These are phyloP conservation scores for Torulaspora quercuum DNA, from an alignment of 805 yeast species.

Conservation along the genomic window DNA sequence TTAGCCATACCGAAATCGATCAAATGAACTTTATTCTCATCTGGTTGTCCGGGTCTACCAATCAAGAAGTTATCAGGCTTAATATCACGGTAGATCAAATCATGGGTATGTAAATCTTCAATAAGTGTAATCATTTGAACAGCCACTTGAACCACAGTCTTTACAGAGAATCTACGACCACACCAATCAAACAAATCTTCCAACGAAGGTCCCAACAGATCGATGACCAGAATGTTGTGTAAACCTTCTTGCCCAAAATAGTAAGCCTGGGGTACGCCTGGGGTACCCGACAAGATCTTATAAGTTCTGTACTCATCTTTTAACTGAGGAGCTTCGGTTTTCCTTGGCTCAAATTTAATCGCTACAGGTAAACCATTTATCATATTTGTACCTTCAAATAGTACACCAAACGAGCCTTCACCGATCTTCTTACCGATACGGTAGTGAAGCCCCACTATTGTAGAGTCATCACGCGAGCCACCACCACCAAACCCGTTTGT, in stretches of 20 bases:
- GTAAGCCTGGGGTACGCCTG: constrained; percentile 94
- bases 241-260: constrained; percentile 98
- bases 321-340: constrained; percentile 94
- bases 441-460: constrained; percentile 86
- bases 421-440: constrained; percentile 97
- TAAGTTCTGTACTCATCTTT: constrained; percentile 97
- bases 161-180: constrained; percentile 79
- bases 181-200: constrained; percentile 99
- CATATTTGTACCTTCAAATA: constrained; percentile 91
- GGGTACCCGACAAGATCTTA: constrained; percentile 73
- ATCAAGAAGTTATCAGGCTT: constrained; percentile 96
- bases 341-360: constrained; percentile 94
- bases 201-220: constrained; percentile 88
- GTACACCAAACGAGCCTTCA: constrained; percentile 97
- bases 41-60: constrained; percentile 81
- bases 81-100: constrained; percentile 91
- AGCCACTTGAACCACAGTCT: constrained; percentile 90
- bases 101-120: constrained; percentile 82
- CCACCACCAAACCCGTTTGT: constrained; percentile 5
- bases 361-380: constrained; percentile 92
- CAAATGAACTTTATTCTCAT: constrained; percentile 80
- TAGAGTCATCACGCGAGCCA: constrained; percentile 26
- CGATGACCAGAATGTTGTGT: constrained; percentile 92
- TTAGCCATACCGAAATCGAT: constrained; percentile 99
- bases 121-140: constrained; percentile 90